Conservation (phyloP, 106 monocot genomes). For the Dendrobium chrysotoxum region DNA sequence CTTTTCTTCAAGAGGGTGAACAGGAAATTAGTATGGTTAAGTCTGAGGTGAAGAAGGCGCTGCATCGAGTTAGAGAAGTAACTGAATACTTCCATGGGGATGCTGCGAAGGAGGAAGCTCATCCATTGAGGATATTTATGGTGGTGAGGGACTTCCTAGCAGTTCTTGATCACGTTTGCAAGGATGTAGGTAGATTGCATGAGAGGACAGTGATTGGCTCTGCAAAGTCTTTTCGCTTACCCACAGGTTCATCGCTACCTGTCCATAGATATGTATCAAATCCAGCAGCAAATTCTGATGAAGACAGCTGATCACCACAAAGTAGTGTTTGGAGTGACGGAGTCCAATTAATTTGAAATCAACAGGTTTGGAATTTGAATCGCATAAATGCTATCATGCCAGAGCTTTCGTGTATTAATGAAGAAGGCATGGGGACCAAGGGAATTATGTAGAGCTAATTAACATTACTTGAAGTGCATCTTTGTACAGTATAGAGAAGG, state of each 20-base stretch:
- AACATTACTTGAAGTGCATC: not conserved
- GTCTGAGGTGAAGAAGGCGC: conserved; percentile 33
- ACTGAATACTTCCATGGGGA: conserved; percentile 89
- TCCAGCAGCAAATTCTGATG: conserved; percentile 34
- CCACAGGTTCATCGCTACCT: conserved; percentile 41
- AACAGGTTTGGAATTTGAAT: conserved; percentile 14
- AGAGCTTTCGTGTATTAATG: not conserved
- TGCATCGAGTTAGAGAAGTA: conserved; percentile 45
- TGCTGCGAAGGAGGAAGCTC: conserved; percentile 60
- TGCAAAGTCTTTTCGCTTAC: conserved; percentile 55
- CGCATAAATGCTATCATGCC: no score
- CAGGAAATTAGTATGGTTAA: conserved; percentile 50
- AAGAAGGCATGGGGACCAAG: no score
- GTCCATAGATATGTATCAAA: conserved; percentile 24
- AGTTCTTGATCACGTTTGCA: conserved; percentile 66
- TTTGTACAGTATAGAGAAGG: not conserved
- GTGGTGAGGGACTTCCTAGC: conserved; percentile 78
- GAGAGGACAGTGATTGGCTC: conserved; percentile 55
- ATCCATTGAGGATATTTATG: conserved; percentile 76
- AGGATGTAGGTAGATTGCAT: conserved; percentile 53
- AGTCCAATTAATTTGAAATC: not conserved
- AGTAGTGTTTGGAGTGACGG: not conserved
- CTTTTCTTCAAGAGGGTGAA: conserved; percentile 43
- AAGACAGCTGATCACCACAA: conserved; percentile 24
- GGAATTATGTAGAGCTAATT: not conserved